These are phyloP conservation scores for Ricinus communis DNA, from an alignment of 345 rosid species.

Conservation along the genomic window DNA sequence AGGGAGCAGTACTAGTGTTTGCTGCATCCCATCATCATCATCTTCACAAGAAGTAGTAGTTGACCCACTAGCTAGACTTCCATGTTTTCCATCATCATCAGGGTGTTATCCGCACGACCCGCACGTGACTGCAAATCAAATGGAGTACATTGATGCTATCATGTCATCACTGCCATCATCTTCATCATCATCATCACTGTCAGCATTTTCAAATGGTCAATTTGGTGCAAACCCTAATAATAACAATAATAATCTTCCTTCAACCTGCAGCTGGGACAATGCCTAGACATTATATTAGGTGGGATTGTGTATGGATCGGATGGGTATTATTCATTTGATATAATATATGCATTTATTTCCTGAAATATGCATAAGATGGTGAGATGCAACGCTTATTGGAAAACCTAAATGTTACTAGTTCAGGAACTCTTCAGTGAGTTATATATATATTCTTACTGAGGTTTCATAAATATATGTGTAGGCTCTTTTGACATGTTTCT, in stretches of 20 bases:
- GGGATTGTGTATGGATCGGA: background rate
- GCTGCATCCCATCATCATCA: slow-evolving; percentile 29
- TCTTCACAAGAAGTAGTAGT: slow-evolving; percentile 20
- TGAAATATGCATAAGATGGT: slow-evolving; percentile 31
- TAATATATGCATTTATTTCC: slow-evolving; percentile 32
- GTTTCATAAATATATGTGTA: slow-evolving; percentile 29
- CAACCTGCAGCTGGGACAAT: slow-evolving; percentile 51
- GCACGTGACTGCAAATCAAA: slow-evolving; percentile 34
- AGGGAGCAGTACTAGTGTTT: slow-evolving; percentile 19
- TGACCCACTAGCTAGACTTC: slow-evolving; percentile 31
- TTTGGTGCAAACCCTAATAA: slow-evolving; percentile 53
- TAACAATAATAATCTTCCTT: slow-evolving; percentile 23
- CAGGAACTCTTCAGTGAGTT: slow-evolving; percentile 33
- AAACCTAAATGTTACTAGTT: slow-evolving; percentile 55
- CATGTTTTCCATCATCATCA: slow-evolving; percentile 31
- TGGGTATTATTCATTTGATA: slow-evolving; percentile 21
- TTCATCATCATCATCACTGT: slow-evolving; percentile 30
- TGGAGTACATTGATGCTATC: slow-evolving; percentile 60
- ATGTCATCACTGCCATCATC: slow-evolving; percentile 42
- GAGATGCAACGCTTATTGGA: slow-evolving; percentile 29
- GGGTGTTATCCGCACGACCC: slow-evolving; percentile 26
- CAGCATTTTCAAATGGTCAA: slow-evolving; percentile 46
- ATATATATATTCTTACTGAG: slow-evolving; percentile 24
- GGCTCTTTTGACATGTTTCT: slow-evolving; percentile 21
- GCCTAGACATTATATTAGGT: slow-evolving; percentile 32